These are phyloP conservation scores for Ascochyta viciae-villosae DNA, from an alignment of 2,329 filamentous ascomycete genomes.

Conservation along the genomic window DNA sequence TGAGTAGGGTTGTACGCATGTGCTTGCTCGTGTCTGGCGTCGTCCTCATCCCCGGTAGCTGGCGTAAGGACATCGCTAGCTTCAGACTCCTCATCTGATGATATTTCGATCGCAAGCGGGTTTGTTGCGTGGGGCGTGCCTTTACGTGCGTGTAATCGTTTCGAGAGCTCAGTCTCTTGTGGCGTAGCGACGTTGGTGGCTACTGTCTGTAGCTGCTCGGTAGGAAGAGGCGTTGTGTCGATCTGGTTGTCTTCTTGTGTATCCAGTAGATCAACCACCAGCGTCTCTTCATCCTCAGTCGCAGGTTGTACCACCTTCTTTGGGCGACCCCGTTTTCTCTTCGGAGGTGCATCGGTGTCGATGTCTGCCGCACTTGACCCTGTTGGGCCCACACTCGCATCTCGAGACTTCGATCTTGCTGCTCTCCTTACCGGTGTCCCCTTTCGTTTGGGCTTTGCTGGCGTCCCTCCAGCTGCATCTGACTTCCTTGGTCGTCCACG, in stretches of 20 bases:
- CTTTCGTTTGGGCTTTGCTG: conserved; percentile 37
- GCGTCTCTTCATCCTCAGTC: conserved; percentile 25
- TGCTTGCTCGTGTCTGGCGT: not conserved
- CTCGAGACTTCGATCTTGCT: conserved; percentile 34
- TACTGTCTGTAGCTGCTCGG: conserved; percentile 6
- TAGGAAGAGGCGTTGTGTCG: conserved; percentile 16
- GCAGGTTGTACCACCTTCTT: conserved; percentile 39
- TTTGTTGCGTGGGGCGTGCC: conserved; percentile 39
- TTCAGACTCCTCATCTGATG: conserved; percentile 35
- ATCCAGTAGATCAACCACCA: conserved; percentile 10
- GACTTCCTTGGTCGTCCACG: conserved; percentile 49
- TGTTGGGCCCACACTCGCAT: conserved; percentile 23
- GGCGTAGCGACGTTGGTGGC: conserved; percentile 13
- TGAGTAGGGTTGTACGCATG: not conserved
- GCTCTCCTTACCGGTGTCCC: conserved; percentile 44
- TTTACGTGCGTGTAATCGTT: conserved; percentile 32
- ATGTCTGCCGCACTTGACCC: conserved; percentile 33
- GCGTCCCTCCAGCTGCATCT: conserved; percentile 29
- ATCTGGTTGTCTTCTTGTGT: not conserved
- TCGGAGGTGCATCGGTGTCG: conserved; percentile 34
- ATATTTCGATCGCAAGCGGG: conserved; percentile 18
- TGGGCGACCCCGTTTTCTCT: conserved; percentile 43
- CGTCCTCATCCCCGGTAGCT: conserved; percentile 33
- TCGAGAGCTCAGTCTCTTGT: conserved; percentile 12
- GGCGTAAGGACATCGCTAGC: conserved; percentile 34